phyloP scores from a whole-genome alignment of 108 stramenopile species.

The Cyclotella choctawhatcheeana region DNA sequence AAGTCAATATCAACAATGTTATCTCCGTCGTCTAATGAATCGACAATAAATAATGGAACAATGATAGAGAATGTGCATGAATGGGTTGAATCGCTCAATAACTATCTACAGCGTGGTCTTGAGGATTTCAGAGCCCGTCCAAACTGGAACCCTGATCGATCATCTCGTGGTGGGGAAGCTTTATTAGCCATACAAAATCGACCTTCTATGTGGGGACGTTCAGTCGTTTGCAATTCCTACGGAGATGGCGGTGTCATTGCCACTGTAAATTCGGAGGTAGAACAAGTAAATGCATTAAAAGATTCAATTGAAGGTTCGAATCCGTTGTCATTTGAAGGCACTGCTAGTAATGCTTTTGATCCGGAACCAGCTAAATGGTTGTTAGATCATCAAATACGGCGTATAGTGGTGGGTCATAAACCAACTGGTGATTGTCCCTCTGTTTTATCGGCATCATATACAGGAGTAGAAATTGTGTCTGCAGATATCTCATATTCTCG shows the following conservation, averaged over 20 bases:
- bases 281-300: conserved; percentile 39
- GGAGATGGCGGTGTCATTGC: conserved; percentile 67
- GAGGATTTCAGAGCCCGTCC: conserved; percentile 54
- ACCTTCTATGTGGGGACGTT: conserved; percentile 70
- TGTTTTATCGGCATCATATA: conserved; percentile 53
- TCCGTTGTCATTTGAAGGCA: conserved; percentile 67
- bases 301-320: conserved; percentile 28
- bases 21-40: not conserved
- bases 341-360: conserved; percentile 60
- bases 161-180: conserved; percentile 64
- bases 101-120: conserved; percentile 46
- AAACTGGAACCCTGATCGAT: conserved; percentile 52
- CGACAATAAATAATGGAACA: conserved; percentile 10
- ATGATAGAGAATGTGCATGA: conserved; percentile 50
- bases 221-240: conserved; percentile 66
- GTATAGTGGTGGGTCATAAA: conserved; percentile 75
- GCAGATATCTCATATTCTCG: conserved; percentile 66
- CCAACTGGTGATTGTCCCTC: conserved; percentile 74
- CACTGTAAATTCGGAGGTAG: conserved; percentile 35
- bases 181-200: conserved; percentile 65
- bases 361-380: conserved; percentile 57
- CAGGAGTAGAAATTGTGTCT: conserved; percentile 61
- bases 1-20: conserved; percentile 13
- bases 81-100: conserved; percentile 61
- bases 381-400: conserved; percentile 50